These are phyloP conservation scores for Crassisporium funariophilum DNA, from an alignment of 768 basidiomycete genomes.

Conservation along the genomic window DNA sequence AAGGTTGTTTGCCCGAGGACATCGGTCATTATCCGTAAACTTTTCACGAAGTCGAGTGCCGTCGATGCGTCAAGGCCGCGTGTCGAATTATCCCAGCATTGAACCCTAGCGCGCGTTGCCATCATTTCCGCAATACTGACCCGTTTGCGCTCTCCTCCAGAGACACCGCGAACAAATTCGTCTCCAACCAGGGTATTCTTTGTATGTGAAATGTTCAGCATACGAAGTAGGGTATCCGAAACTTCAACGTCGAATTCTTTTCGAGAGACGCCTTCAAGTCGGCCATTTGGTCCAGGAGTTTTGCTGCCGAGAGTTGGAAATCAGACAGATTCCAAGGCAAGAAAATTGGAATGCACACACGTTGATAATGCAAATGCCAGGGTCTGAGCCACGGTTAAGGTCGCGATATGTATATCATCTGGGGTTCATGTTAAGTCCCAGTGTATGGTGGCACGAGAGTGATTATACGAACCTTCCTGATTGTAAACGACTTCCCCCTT, in stretches of 20 bases:
- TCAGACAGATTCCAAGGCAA: neutral
- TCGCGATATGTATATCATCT: slow-evolving; percentile 85
- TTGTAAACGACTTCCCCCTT: slow-evolving; percentile 83
- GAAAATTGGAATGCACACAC: slow-evolving; percentile 23
- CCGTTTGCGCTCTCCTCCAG: slow-evolving; percentile 78
- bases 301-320: slow-evolving; percentile 40
- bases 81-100: slow-evolving; percentile 86
- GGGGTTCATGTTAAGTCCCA: neutral
- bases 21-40: slow-evolving; percentile 82
- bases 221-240: slow-evolving; percentile 63
- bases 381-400: slow-evolving; percentile 79
- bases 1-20: slow-evolving; percentile 80
- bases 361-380: slow-evolving; percentile 71
- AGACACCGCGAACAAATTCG: slow-evolving; percentile 82
- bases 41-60: slow-evolving; percentile 82
- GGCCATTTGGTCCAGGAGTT: slow-evolving; percentile 73
- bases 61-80: slow-evolving; percentile 85
- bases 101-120: slow-evolving; percentile 76
- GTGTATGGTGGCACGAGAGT: neutral
- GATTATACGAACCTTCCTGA: slow-evolving; percentile 56
- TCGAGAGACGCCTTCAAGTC: slow-evolving; percentile 65
- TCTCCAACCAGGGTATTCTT: slow-evolving; percentile 79
- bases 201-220: slow-evolving; percentile 88
- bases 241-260: slow-evolving; percentile 60
- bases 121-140: slow-evolving; percentile 89